Evolutionary conservation across 768 basidiomycete genomes (phyloP).

Genomic region (Suillus variegatus): DNA sequence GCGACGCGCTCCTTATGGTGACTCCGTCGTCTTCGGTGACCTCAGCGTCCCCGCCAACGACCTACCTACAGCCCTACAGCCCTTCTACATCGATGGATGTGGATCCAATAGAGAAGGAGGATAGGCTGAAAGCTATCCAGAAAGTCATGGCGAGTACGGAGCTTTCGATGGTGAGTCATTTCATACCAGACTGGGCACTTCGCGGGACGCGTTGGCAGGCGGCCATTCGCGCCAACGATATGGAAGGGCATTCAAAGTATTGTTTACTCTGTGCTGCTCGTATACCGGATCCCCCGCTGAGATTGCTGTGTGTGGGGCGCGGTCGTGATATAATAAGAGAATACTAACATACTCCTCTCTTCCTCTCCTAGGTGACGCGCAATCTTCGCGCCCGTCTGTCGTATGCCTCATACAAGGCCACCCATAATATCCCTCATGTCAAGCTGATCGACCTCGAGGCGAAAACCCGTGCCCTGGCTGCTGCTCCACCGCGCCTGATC

Average conservation of each 20-base stretch:
- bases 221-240: slow-evolving; percentile 24
- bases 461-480: slow-evolving; percentile 47
- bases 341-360: slow-evolving; percentile 32
- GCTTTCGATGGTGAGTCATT: slow-evolving; percentile 69
- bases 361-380: slow-evolving; percentile 66
- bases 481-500: slow-evolving; percentile 52
- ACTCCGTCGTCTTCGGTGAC: slow-evolving; percentile 82
- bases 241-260: slow-evolving; percentile 8
- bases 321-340: slow-evolving; percentile 8
- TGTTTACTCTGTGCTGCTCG: slow-evolving; percentile 6
- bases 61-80: slow-evolving; percentile 53
- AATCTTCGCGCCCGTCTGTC: slow-evolving; percentile 78
- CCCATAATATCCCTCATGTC: slow-evolving; percentile 66
- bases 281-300: slow-evolving; percentile 14
- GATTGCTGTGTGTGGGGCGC: slow-evolving; percentile 13
- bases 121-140: slow-evolving; percentile 66
- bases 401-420: slow-evolving; percentile 84
- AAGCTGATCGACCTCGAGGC: slow-evolving; percentile 74
- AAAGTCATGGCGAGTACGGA: slow-evolving; percentile 81
- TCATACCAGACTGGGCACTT: slow-evolving; percentile 22
- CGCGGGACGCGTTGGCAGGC: slow-evolving; percentile 50
- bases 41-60: slow-evolving; percentile 75
- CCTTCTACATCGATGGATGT: slow-evolving; percentile 43
- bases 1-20: slow-evolving; percentile 57
- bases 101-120: slow-evolving; percentile 50